These are phyloP conservation scores for Crithidia fasciculata DNA, from an alignment of 208 protist species.

Conservation along the genomic window DNA sequence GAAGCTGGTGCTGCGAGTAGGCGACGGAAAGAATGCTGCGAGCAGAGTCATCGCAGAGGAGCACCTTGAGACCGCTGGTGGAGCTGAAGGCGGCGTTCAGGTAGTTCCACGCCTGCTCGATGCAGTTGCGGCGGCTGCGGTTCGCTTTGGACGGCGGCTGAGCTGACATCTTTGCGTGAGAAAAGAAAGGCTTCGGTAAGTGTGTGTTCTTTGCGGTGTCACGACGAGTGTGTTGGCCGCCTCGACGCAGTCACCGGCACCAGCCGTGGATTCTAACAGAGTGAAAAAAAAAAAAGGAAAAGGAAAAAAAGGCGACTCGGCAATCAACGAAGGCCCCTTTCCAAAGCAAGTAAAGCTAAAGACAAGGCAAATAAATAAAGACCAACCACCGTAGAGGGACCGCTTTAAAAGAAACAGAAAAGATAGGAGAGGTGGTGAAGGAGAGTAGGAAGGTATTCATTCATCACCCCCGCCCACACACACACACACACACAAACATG, in stretches of 20 bases:
- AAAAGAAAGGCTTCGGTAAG: neutral
- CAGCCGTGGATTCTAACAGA: too few species aligned
- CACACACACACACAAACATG: too few species aligned
- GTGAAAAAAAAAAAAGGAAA: neutral
- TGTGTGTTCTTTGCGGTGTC: too few species aligned
- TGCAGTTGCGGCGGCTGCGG: slow-evolving; percentile 54
- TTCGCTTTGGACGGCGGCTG: slow-evolving; percentile 20
- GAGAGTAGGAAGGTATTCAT: too few species aligned
- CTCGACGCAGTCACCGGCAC: too few species aligned
- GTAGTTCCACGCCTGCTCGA: slow-evolving; percentile 82
- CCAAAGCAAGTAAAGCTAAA: neutral
- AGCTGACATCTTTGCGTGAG: slow-evolving; percentile 6
- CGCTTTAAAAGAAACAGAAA: neutral
- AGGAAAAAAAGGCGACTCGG: neutral
- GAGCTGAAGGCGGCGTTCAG: slow-evolving; percentile 66
- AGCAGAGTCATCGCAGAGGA: slow-evolving; percentile 96
- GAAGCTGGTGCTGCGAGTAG: slow-evolving; percentile 95
- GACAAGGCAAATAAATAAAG: neutral
- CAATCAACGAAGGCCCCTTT: neutral
- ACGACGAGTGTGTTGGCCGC: too few species aligned
- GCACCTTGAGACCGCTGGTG: slow-evolving; percentile 90
- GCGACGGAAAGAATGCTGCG: slow-evolving; percentile 94
- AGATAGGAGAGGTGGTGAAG: neutral
- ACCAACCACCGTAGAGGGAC: neutral
- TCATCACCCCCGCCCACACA: too few species aligned